Evolutionary conservation across 768 basidiomycete genomes (phyloP).

Genomic region (Artomyces pyxidatus): DNA sequence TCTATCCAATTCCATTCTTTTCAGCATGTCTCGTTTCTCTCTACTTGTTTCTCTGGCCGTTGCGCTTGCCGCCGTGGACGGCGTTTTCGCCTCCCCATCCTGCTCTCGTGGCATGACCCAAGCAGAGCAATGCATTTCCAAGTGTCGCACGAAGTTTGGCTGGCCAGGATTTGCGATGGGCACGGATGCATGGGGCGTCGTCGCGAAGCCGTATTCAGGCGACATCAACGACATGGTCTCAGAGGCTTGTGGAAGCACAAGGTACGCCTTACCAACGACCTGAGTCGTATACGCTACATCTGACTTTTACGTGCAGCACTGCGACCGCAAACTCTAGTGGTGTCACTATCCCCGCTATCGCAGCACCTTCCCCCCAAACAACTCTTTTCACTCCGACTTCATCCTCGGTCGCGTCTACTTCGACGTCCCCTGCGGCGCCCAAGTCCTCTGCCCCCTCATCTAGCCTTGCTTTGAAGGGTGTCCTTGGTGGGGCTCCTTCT

Average conservation of each 20-base stretch:
- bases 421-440: conserved; percentile 1
- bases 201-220: conserved; percentile 32
- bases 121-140: conserved; percentile 5
- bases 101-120: neutral
- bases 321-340: neutral
- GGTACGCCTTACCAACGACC: neutral
- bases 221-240: conserved; percentile 30
- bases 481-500: too few species aligned
- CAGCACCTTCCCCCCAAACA: neutral
- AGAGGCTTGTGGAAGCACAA: conserved; percentile 34
- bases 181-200: conserved; percentile 48
- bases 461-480: too few species aligned
- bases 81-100: conserved; percentile 7
- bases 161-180: conserved; percentile 39
- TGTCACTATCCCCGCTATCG: neutral
- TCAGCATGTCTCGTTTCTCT: conserved; percentile 20
- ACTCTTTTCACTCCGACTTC: neutral
- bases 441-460: conserved; percentile 2
- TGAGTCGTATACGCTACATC: neutral
- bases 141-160: conserved; percentile 14
- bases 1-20: conserved; percentile 15
- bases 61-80: conserved; percentile 8
- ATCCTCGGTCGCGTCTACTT: neutral
- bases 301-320: too few species aligned
- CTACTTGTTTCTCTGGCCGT: conserved; percentile 19